Percentiles rank a stretch among this genome's conserved stretches.
Evolutionary conservation across 1,139 yeast species (phyloP).

Genomic region (Yarrowia galli): DNA sequence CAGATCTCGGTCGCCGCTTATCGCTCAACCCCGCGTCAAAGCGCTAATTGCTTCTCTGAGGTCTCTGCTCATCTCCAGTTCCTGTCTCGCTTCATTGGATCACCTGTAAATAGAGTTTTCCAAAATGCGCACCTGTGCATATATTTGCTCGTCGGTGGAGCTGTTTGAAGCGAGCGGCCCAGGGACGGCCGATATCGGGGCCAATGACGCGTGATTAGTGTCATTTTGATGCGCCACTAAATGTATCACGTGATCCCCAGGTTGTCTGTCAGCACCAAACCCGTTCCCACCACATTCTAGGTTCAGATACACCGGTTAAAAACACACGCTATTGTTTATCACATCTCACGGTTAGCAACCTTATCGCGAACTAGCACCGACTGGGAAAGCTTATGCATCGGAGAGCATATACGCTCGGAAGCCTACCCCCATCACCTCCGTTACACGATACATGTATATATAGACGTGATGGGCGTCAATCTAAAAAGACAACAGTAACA

Average conservation of each 20-base stretch:
- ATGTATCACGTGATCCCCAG: neutral
- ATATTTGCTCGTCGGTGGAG: constrained; percentile 30
- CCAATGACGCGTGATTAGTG: neutral
- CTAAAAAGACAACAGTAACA: no score
- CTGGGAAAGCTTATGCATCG: neutral
- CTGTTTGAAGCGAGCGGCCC: neutral
- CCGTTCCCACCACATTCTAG: neutral
- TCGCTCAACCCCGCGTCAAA: neutral
- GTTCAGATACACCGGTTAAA: neutral
- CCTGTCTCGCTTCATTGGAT: neutral
- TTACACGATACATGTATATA: neutral
- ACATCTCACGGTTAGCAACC: constrained; percentile 22
- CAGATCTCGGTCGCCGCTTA: neutral
- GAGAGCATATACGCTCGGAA: constrained; percentile 26
- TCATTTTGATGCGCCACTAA: neutral
- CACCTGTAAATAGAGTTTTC: neutral
- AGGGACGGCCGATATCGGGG: neutral
- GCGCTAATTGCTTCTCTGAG: neutral
- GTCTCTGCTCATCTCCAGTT: neutral
- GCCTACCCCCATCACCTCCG: constrained; percentile 8
- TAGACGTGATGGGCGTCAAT: neutral
- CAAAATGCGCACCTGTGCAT: constrained; percentile 37
- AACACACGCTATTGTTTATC: constrained; percentile 1
- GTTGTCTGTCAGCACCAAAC: neutral
- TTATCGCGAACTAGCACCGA: neutral